A percentile compares a stretch with the other conserved stretches of the same genome.
Evolutionary conservation across 2,329 filamentous ascomycete species (phyloP).

Genomic region (Exserohilum turcica): DNA sequence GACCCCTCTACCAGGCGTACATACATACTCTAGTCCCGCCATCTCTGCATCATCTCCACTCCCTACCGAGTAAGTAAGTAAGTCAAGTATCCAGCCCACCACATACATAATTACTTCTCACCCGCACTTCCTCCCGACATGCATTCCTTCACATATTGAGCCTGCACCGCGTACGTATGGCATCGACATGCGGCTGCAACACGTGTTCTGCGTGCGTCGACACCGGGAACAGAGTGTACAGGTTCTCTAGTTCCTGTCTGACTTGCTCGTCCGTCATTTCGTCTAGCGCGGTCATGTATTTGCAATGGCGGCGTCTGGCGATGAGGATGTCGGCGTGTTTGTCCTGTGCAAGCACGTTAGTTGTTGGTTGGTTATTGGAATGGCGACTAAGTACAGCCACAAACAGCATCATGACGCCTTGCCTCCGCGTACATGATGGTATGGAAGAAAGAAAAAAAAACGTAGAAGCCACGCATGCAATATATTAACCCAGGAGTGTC

Average conservation of each 20-base stretch:
- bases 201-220: not conserved
- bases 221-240: conserved; percentile 11
- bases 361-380: too few species aligned
- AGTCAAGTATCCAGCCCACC: too few species aligned
- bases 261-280: conserved; percentile 3
- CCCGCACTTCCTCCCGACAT: too few species aligned
- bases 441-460: not conserved
- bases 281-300: not conserved
- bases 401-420: not conserved
- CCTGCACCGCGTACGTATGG: conserved; percentile 5
- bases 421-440: not conserved
- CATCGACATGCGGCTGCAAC: conserved; percentile 2
- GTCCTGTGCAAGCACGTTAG: not conserved
- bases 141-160: not conserved
- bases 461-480: too few species aligned
- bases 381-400: too few species aligned
- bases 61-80: too few species aligned
- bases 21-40: too few species aligned
- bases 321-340: conserved; percentile 9
- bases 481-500: too few species aligned
- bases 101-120: too few species aligned
- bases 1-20: not conserved
- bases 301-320: conserved; percentile 7
- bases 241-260: conserved; percentile 3
- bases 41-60: not conserved